These are phyloP conservation scores for Boletus bicolor DNA, from an alignment of 768 basidiomycete species.

Conservation along the genomic window DNA sequence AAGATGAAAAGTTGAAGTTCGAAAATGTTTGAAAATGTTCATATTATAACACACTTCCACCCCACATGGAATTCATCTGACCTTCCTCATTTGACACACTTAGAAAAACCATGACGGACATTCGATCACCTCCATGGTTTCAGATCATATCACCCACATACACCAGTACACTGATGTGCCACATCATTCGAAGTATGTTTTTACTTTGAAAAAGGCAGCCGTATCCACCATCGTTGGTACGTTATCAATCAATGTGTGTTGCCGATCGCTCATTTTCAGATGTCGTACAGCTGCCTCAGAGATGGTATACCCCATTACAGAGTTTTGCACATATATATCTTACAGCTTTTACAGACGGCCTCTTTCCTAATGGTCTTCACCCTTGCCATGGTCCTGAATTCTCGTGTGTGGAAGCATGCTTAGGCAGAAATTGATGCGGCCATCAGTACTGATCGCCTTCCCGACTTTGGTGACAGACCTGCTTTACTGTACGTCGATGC, in stretches of 20 bases:
- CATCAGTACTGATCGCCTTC: not conserved
- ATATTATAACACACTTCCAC: too few species aligned
- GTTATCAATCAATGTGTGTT: not conserved
- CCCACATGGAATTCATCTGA: not conserved
- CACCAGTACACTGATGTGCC: not conserved
- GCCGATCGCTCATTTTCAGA: not conserved
- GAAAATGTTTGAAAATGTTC: too few species aligned
- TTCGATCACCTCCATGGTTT: not conserved
- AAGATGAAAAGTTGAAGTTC: too few species aligned
- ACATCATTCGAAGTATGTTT: not conserved
- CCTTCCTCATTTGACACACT: not conserved
- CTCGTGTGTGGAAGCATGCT: slow-evolving; percentile 3
- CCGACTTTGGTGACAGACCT: slow-evolving; percentile 2
- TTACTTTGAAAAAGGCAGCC: not conserved
- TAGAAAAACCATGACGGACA: not conserved
- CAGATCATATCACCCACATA: not conserved
- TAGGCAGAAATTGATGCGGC: slow-evolving; percentile 2
- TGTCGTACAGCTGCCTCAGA: not conserved
- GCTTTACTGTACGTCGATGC: slow-evolving; percentile 8
- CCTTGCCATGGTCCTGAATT: slow-evolving; percentile 5
- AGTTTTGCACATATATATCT: not conserved
- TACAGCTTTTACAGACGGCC: not conserved
- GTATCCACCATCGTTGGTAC: not conserved
- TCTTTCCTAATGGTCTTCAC: slow-evolving; percentile 2
- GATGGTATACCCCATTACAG: not conserved